These are phyloP conservation scores for Bipolaris zeicola DNA, from an alignment of 2,329 filamentous ascomycete species.

Conservation along the genomic window DNA sequence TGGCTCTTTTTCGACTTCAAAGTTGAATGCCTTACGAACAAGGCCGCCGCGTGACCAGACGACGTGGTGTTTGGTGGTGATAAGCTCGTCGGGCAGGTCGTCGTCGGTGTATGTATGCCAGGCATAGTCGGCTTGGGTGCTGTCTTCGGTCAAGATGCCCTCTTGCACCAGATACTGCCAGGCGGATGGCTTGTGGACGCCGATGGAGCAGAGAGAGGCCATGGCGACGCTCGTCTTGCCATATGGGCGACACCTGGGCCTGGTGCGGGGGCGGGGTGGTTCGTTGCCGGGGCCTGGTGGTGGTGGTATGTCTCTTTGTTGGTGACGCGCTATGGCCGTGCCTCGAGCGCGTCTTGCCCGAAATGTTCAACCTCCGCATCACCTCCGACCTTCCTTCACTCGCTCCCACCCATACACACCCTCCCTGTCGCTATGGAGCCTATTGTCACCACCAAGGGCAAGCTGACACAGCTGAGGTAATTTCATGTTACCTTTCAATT, in stretches of 20 bases:
- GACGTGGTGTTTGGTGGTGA: slow-evolving; percentile 75
- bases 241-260: slow-evolving; percentile 36
- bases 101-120: slow-evolving; percentile 71
- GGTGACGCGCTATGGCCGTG: slow-evolving; percentile 34
- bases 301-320: slow-evolving; percentile 4
- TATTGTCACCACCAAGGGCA: slow-evolving; percentile 61
- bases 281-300: not conserved
- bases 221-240: slow-evolving; percentile 57
- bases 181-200: slow-evolving; percentile 85
- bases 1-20: slow-evolving; percentile 83
- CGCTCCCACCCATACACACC: slow-evolving; percentile 7
- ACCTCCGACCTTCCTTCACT: slow-evolving; percentile 20
- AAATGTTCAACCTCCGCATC: slow-evolving; percentile 17
- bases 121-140: slow-evolving; percentile 68
- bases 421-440: slow-evolving; percentile 65
- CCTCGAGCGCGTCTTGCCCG: slow-evolving; percentile 28
- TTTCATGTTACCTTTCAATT: not conserved
- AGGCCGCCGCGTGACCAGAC: slow-evolving; percentile 88
- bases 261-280: slow-evolving; percentile 13
- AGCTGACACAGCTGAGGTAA: slow-evolving; percentile 42
- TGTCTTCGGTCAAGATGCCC: slow-evolving; percentile 72
- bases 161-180: slow-evolving; percentile 84
- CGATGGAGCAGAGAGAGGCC: slow-evolving; percentile 89
- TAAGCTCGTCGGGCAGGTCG: slow-evolving; percentile 73
- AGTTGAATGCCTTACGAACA: slow-evolving; percentile 83